Evolutionary conservation across 2,329 filamentous ascomycete genomes (phyloP), one percentile per base, ranked within the genome.

Genomic region (Epichloe uncinata): DNA sequence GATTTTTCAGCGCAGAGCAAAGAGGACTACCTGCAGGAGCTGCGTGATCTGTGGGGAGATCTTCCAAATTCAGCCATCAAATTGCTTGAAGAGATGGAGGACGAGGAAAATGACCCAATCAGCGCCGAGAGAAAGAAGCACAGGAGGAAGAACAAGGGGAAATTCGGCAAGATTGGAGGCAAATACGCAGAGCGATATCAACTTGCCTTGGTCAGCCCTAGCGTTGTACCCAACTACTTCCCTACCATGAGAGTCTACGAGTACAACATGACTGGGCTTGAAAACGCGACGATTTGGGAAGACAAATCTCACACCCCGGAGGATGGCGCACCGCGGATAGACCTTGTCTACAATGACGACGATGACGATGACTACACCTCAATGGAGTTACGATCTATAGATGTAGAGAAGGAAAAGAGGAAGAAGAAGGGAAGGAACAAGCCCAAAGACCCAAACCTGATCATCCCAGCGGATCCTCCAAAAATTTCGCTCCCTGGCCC

Each of bases 211-310:
- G 83, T 97, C 50, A 79, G 84, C 44, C 87, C 91, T 0, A 97
- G 90, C 61, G 73, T 98, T 37, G 87, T 97, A 8, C 93, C 91
- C 6, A 96, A 93, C 61, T 95, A 88, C 66, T 93, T 90, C 56
- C 93, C 91, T 0, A 89, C 86, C 0, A 67, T 96, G 34, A 80
- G 90, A n/a, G 77, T 98, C n/a, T 73, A 91, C 55, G 87, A 95
- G 61, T 98, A 97, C 72, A 97, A 98, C 63, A 87, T 87, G 49
- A 86, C 74, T 0, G 87, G 88, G 0, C 64, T 95, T 3, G 84
- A 88, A 55, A 60, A 79, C 48, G 57, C 64, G 0, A 60, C 68
- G 1, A 65, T 72, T 1, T 80, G 77, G 76, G 55, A 59, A 1
- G 70, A 72, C 46, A 50, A 60, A 1, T 58, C 58, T 18, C 52